phyloP scores from a whole-genome alignment of 495 filamentous ascomycete genomes.

The Aspergillus homomorphus region DNA sequence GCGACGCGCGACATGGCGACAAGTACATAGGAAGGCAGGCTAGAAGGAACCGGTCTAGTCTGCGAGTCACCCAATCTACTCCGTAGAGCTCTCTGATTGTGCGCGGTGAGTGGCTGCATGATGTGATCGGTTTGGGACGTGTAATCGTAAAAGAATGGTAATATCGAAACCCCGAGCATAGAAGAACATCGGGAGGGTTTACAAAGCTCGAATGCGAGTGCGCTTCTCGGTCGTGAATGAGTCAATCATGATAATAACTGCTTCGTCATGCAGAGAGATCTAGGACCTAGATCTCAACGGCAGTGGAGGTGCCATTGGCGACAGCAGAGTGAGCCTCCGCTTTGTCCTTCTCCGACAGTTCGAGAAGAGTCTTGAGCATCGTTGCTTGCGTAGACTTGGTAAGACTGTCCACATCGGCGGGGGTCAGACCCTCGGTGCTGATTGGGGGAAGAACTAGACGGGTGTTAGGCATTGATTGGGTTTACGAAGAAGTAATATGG shows the following conservation, averaged over 20 bases:
- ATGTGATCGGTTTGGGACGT: not conserved
- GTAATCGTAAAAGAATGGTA: not conserved
- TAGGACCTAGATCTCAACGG: conserved; percentile 40
- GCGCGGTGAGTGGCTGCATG: not conserved
- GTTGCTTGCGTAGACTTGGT: conserved; percentile 65
- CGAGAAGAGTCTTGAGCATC: conserved; percentile 75
- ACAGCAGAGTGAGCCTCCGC: conserved; percentile 19
- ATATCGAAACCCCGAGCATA: not conserved
- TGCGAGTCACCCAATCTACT: not conserved
- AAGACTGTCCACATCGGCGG: conserved; percentile 79
- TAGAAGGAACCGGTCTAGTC: not conserved
- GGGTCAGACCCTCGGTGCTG: conserved; percentile 68
- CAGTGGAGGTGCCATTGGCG: conserved; percentile 34
- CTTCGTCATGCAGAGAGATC: conserved; percentile 4
- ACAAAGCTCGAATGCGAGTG: not conserved
- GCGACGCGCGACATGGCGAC: not conserved
- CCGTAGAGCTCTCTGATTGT: not conserved
- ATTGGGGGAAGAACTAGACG: conserved; percentile 76
- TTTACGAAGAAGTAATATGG: not conserved
- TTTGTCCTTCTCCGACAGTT: conserved; percentile 47
- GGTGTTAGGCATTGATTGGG: not conserved
- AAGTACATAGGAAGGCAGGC: not conserved
- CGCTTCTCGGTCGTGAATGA: not conserved
- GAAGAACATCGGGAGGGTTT: not conserved
- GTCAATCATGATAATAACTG: not conserved